These are phyloP conservation scores for Acrodontium crateriforme DNA, from an alignment of 2,329 filamentous ascomycete genomes.

Conservation along the genomic window DNA sequence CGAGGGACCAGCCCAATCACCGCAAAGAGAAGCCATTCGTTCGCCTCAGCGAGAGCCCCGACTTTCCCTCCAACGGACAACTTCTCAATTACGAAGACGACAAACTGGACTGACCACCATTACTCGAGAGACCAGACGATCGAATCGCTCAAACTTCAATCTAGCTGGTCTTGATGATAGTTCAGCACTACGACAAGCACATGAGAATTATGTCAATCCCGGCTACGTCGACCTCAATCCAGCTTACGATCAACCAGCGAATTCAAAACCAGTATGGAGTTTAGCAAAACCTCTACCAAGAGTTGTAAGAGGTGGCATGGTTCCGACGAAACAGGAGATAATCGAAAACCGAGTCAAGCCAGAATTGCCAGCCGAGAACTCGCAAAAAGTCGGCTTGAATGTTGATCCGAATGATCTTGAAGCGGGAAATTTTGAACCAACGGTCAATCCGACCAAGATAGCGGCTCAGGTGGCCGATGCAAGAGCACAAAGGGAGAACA, in stretches of 20 bases:
- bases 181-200: constrained; percentile 8
- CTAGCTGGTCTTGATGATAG: constrained; percentile 11
- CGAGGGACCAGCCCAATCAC: too few relatives aligned
- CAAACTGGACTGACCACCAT: too few relatives aligned
- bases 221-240: constrained; percentile 41
- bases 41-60: too few relatives aligned
- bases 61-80: too few relatives aligned
- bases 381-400: constrained; percentile 20
- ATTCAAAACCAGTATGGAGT: constrained; percentile 38
- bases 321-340: constrained; percentile 25
- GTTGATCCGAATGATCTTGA: constrained; percentile 31
- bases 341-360: constrained; percentile 19
- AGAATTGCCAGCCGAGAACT: constrained; percentile 12
- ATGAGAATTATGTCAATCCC: constrained; percentile 31
- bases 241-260: constrained; percentile 38
- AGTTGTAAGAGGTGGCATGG: constrained; percentile 40
- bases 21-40: too few relatives aligned
- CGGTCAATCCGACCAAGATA: constrained; percentile 26
- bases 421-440: constrained; percentile 27
- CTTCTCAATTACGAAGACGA: too few relatives aligned
- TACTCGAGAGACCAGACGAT: too few relatives aligned
- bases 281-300: constrained; percentile 41
- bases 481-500: constrained; percentile 24
- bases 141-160: constrained; percentile 5
- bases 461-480: constrained; percentile 34